Conservation (phyloP, 2,329 filamentous ascomycete genomes). For the Lecanicillium sp. region DNA sequence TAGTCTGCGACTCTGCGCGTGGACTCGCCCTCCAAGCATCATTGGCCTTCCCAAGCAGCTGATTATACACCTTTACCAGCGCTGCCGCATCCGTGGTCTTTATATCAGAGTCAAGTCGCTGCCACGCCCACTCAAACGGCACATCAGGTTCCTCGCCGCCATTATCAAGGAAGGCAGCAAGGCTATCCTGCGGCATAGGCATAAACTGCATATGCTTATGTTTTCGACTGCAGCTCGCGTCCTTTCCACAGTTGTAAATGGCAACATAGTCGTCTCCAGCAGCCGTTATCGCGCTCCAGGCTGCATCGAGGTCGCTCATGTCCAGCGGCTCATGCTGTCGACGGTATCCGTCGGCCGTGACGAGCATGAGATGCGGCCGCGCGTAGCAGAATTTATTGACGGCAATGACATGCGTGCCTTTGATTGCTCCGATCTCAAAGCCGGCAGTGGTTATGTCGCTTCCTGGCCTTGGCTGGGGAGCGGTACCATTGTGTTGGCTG, state of each 20-base stretch:
- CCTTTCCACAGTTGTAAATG: conserved; percentile 38
- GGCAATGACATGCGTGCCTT: conserved; percentile 33
- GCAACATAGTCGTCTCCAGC: conserved; percentile 24
- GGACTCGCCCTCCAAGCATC: conserved; percentile 11
- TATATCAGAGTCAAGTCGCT: conserved; percentile 17
- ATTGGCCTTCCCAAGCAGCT: conserved; percentile 12
- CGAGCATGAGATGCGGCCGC: conserved; percentile 36
- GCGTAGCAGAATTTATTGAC: conserved; percentile 41
- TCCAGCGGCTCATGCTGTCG: conserved; percentile 36
- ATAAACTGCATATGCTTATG: conserved; percentile 42
- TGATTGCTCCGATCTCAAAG: conserved; percentile 31
- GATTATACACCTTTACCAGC: conserved; percentile 17
- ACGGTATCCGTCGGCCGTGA: conserved; percentile 36
- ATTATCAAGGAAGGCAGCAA: conserved; percentile 18
- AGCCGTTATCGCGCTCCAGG: conserved; percentile 20
- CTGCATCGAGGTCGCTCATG: conserved; percentile 29
- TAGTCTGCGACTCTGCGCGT: neutral
- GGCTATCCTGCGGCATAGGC: conserved; percentile 19
- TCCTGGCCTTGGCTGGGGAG: conserved; percentile 15
- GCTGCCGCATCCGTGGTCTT: conserved; percentile 12
- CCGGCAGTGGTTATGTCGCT: conserved; percentile 34
- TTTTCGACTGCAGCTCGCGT: conserved; percentile 34
- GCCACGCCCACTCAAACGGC: conserved; percentile 27
- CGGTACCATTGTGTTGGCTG: neutral
- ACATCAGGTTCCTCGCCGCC: conserved; percentile 11